phyloP scores from a whole-genome alignment of 495 filamentous ascomycete species.

The Penicillium robsamsonii region DNA sequence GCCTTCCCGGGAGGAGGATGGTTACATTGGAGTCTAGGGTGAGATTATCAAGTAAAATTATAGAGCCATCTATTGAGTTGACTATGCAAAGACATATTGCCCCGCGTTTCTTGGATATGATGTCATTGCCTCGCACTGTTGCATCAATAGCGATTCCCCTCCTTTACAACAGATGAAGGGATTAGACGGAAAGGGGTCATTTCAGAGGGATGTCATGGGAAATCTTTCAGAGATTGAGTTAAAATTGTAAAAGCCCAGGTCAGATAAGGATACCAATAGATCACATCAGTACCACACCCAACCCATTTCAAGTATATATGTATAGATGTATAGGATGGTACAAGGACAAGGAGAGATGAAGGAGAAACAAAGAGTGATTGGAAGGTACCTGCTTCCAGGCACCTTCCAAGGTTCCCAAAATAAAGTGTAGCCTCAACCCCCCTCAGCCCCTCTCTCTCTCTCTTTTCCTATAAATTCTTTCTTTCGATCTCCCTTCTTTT shows the following conservation, averaged over 20 bases:
- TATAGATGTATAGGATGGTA: background rate
- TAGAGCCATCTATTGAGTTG: background rate
- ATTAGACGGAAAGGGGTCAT: background rate
- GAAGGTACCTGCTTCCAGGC: constrained; percentile 12
- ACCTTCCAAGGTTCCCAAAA: constrained; percentile 12
- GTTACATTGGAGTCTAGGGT: constrained; percentile 33
- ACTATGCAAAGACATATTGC: constrained; percentile 13
- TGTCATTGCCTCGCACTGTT: constrained; percentile 26
- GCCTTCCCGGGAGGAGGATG: constrained; percentile 34
- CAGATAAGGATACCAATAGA: constrained; percentile 4
- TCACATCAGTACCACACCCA: background rate
- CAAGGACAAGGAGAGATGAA: background rate
- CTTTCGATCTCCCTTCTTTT: background rate
- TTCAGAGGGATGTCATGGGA: background rate
- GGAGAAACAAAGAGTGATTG: background rate
- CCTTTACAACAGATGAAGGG: background rate
- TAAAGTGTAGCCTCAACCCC: constrained; percentile 4
- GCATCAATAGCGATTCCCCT: constrained; percentile 16
- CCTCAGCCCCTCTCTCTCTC: constrained; percentile 11
- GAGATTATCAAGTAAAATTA: constrained; percentile 2
- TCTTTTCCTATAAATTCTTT: constrained; percentile 7
- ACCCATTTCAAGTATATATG: too few species aligned
- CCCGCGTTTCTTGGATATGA: constrained; percentile 23
- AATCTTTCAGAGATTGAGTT: background rate
- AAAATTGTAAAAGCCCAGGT: background rate